Evolutionary conservation across 805 yeast species (phyloP), one percentile per base, ranked within the genome.

Genomic region (Pichia scutulata): DNA sequence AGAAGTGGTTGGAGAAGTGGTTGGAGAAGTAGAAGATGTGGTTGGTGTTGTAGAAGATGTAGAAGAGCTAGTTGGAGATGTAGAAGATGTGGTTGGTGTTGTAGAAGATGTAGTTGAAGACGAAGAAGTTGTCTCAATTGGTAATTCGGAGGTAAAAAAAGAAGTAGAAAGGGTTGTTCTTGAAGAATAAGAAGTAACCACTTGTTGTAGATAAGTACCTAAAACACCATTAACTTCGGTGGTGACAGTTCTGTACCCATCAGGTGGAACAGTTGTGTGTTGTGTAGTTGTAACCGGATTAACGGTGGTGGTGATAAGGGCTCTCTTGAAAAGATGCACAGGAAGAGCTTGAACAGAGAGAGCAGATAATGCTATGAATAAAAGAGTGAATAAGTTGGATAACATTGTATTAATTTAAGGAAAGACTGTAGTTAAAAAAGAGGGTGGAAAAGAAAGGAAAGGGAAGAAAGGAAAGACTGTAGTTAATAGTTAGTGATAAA

Each of bases 171-270:
- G 25, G 22, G 47, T n/a, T 7, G 52, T n/a, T 30, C 43, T 43
- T 12, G 51, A 26, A n/a, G 28, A 30, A 47, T 41, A 25, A 46
- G 68, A 63, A 46, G 70, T 66, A 48, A 60, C 59, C 7, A 65
- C 60, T 23, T 57, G 46, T 55, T 57, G 54, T 23, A 57, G 28
- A 36, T 44, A 57, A 18, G 60, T 57, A 26, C 60, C 60, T 21
- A 46, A 39, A 22, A 48, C 50, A 39, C 60, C 60, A 44, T 54
- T 33, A 7, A 57, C 43, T 39, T 43, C 51, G 7, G 59, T 57
- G 16, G 60, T 56, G 22, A 54, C 59, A 3, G 63, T 60, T 21
- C 39, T 26, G n/a, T 52, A 53, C 8, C 50, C 54, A n/a, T 52
- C 43, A 21, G 58, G 57, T 21, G 55, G 47, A 16, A 53, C 56